Base-by-base conservation (phyloP, 495 filamentous ascomycete species). In the Penicillium roqueforti region DNA sequence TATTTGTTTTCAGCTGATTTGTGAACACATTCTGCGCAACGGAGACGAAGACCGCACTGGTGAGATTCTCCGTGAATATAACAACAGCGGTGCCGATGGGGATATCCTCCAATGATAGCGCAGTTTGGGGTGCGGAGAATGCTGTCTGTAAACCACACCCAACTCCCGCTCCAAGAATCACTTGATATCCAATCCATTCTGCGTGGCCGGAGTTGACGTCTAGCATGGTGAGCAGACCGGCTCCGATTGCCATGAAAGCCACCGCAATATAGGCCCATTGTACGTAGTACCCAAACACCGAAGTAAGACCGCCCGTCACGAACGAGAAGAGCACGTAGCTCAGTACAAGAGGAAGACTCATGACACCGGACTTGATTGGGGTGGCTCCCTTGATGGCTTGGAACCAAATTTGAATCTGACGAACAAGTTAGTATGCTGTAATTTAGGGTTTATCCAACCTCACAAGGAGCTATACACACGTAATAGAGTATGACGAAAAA, bases 141-240 rank as follows among this genome's bases (percentile, higher is more conserved):
- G 71, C 61, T 8, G 47, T 57, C 43, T 66, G 61, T 34, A 70
- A 56, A 6, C 67, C 71, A 37, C 68, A 61, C n/a, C 68, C 68
- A 22, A 58, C 32, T 2, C 60, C 71, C 36, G 70, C 53, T 9
- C 70, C 70, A n/a, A 57, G 51, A 23, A 71, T 29, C 14, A 56
- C 48, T 13, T 62, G 54, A 56, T 66, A 71, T 4, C 47, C 54
- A 28, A 69, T 47, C 47, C 61, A 57, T 11, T 53, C 20, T 8
- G 16, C 51, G 2, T 55, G 32, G 0, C 56, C 34, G 1, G 73
- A 60, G 38, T 14, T 52, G 1, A 57, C 56, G 31, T 13, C 25
- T 19, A 58, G 53, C 20, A 51, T 58, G 22, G 60, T 58, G 25
- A 70, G 28, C 9, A 74, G 34, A 9, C 70, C 68, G 1, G 53